A percentile compares a stretch with the other conserved stretches of the same genome.
These are phyloP conservation scores for Solanum etuberosum DNA, from an alignment of 257 asterid species.

Conservation along the genomic window DNA sequence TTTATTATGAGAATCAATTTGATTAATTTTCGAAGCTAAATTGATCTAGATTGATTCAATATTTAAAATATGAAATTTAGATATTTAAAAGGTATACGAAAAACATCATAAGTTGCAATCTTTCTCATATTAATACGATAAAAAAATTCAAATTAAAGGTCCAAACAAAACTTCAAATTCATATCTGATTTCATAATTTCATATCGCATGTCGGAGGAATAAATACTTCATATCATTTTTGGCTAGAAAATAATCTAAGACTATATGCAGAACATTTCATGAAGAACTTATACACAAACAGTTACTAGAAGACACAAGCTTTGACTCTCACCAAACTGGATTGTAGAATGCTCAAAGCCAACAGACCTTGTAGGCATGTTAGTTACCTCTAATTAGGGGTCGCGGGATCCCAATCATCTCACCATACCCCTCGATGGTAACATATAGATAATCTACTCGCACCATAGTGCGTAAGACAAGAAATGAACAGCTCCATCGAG, in stretches of 20 bases:
- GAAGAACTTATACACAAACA: neutral
- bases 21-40: too few species aligned
- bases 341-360: neutral
- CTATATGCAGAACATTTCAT: neutral
- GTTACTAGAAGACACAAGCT: neutral
- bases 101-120: too few species aligned
- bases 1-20: too few species aligned
- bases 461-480: neutral
- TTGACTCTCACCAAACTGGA: neutral
- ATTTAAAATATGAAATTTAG: too few species aligned
- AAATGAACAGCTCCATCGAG: neutral
- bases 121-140: too few species aligned
- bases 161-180: neutral
- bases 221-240: neutral
- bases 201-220: neutral
- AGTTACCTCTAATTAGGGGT: neutral
- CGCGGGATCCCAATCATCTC: neutral
- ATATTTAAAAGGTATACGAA: too few species aligned
- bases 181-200: too few species aligned
- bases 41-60: neutral
- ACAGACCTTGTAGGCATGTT: neutral
- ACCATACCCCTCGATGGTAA: neutral
- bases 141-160: too few species aligned
- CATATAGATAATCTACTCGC: neutral
- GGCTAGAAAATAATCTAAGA: fast-evolving